Evolutionary conservation across 352 stramenopile species (phyloP).

Genomic region (Phytophthora megakarya): DNA sequence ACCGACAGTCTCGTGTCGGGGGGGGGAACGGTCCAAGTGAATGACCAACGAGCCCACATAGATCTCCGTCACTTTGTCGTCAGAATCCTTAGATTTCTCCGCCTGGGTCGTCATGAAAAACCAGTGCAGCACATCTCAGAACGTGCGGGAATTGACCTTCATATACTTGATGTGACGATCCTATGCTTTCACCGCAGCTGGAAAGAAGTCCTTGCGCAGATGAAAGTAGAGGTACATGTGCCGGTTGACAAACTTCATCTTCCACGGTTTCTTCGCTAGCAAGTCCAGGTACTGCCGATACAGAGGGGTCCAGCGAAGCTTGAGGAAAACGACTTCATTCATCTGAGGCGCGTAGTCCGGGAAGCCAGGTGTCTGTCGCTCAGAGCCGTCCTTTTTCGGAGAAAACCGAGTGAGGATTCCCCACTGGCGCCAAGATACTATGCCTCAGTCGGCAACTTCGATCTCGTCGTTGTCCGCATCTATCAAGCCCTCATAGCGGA

Average conservation of each 20-base stretch:
- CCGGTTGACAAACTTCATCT: neutral
- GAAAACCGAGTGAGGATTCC: neutral
- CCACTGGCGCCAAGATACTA: neutral
- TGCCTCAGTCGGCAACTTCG: neutral
- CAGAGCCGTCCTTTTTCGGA: neutral
- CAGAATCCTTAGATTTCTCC: neutral
- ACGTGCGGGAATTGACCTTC: neutral
- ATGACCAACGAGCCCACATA: no score
- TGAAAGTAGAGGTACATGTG: conserved; percentile 9
- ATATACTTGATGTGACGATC: neutral
- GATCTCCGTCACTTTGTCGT: no score
- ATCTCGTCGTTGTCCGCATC: neutral
- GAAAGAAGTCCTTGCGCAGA: neutral
- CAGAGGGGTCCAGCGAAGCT: neutral
- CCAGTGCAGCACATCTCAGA: conserved; percentile 8
- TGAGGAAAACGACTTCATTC: neutral
- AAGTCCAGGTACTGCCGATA: neutral
- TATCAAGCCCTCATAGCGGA: neutral
- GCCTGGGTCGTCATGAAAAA: neutral
- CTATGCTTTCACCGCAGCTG: neutral
- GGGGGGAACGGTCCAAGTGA: neutral
- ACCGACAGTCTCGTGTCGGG: neutral
- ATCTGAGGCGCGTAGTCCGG: neutral
- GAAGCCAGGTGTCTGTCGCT: no score
- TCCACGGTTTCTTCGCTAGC: neutral